phyloP scores from a whole-genome alignment of 305 asterid species.

The Striga hermonthica region DNA sequence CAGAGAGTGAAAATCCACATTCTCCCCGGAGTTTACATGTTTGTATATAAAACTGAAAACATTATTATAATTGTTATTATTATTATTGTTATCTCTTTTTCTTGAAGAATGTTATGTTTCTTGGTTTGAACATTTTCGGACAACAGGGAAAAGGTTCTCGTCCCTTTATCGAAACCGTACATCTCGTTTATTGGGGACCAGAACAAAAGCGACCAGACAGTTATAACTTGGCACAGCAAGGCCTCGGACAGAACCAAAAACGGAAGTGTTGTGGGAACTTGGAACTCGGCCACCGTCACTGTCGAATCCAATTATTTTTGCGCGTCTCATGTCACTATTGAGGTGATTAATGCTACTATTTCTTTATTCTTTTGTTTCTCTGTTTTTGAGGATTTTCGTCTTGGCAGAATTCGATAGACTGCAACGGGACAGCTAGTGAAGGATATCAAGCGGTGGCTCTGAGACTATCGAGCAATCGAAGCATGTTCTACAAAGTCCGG shows the following conservation, averaged over 20 bases:
- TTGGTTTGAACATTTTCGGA: not conserved
- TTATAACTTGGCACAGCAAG: constrained; percentile 58
- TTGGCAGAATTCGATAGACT: constrained; percentile 45
- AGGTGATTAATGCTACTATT: constrained; percentile 37
- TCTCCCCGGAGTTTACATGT: constrained; percentile 75
- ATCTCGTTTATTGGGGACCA: constrained; percentile 59
- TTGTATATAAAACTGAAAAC: not conserved
- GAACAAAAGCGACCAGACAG: constrained; percentile 32
- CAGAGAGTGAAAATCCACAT: constrained; percentile 52
- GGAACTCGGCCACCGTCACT: constrained; percentile 45
- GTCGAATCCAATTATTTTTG: constrained; percentile 63
- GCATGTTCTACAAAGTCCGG: constrained; percentile 50
- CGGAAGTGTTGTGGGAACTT: constrained; percentile 45
- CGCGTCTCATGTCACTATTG: constrained; percentile 52
- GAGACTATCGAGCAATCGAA: constrained; percentile 47
- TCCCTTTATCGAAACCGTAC: constrained; percentile 50
- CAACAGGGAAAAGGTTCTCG: constrained; percentile 59
- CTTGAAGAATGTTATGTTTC: not conserved
- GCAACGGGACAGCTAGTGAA: constrained; percentile 27
- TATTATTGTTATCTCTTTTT: not conserved
- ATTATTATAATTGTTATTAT: not conserved
- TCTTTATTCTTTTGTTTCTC: not conserved
- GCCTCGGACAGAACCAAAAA: constrained; percentile 41
- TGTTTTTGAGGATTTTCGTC: not conserved
- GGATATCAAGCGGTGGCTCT: constrained; percentile 57